Conservation (phyloP, 2,329 filamentous ascomycete species). For the Arthrobotrys megalospora region DNA sequence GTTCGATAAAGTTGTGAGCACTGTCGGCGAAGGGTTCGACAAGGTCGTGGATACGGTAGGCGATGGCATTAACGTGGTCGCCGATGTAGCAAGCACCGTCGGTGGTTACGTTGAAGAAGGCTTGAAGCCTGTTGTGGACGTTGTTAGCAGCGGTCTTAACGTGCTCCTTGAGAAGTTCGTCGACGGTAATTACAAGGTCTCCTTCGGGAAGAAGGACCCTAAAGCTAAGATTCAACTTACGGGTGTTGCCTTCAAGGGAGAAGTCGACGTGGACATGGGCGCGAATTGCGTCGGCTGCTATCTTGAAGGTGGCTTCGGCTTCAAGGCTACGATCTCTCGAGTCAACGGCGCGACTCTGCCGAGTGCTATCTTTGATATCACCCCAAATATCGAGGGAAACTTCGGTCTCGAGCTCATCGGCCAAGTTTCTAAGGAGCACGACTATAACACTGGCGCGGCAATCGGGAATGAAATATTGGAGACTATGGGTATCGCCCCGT, state of each 20-base stretch:
- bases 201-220: conserved; percentile 24
- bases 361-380: conserved; percentile 10
- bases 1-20: background rate
- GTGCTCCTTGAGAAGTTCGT: conserved; percentile 10
- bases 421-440: conserved; percentile 10
- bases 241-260: background rate
- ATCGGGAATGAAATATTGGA: conserved; percentile 9
- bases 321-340: conserved; percentile 15
- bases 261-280: background rate
- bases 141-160: conserved; percentile 16
- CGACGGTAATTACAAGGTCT: conserved; percentile 10
- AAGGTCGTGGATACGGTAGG: background rate
- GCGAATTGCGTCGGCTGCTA: conserved; percentile 34
- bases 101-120: conserved; percentile 1
- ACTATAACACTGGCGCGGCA: conserved; percentile 18
- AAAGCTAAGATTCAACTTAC: conserved; percentile 4
- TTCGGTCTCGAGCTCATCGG: conserved; percentile 15
- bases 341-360: conserved; percentile 9
- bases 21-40: background rate
- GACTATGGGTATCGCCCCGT: conserved; percentile 3
- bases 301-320: conserved; percentile 6
- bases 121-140: conserved; percentile 10
- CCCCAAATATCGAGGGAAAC: conserved; percentile 8
- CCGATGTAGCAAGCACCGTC: conserved; percentile 11
- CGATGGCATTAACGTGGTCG: background rate